Evolutionary conservation across 805 yeast species (phyloP).

Genomic region (Kodamaea neixiangensis): DNA sequence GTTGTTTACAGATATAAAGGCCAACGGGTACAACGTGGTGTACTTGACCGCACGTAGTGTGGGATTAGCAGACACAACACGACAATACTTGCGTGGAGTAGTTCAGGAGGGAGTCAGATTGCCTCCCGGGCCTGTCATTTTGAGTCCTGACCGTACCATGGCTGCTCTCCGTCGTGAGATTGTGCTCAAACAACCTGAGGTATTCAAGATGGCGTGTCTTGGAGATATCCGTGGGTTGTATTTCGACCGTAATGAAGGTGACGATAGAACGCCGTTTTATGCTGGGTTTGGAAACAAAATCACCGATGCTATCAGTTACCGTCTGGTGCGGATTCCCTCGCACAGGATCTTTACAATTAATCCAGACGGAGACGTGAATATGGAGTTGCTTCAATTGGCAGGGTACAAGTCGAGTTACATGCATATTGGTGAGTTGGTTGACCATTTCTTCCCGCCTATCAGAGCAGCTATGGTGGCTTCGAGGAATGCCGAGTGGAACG

Average conservation of each 20-base stretch:
- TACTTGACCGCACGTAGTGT: conserved; percentile 94
- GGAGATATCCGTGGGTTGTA: conserved; percentile 80
- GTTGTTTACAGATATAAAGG: conserved; percentile 79
- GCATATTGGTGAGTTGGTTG: conserved; percentile 89
- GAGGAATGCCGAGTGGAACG: conserved; percentile 18
- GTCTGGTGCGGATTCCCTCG: conserved; percentile 91
- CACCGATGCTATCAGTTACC: conserved; percentile 92
- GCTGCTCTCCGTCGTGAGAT: conserved; percentile 94
- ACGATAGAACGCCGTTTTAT: conserved; percentile 76
- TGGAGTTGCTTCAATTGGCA: conserved; percentile 92
- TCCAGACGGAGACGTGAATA: conserved; percentile 94
- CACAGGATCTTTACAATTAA: conserved; percentile 94
- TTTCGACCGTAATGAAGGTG: conserved; percentile 27
- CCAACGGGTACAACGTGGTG: conserved; percentile 90
- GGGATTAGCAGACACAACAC: conserved; percentile 91
- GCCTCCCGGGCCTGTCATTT: conserved; percentile 90
- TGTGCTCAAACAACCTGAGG: conserved; percentile 92
- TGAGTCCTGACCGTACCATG: conserved; percentile 94
- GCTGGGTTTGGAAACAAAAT: conserved; percentile 98
- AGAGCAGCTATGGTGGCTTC: conserved; percentile 26
- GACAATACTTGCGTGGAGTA: conserved; percentile 77
- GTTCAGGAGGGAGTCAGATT: conserved; percentile 66
- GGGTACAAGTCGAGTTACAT: conserved; percentile 89
- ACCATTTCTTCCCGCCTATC: conserved; percentile 92
- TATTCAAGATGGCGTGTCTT: conserved; percentile 97